Evolutionary conservation across 352 stramenopile species (phyloP), one percentile per base, ranked within the genome.

Genomic region (Thraustochytrium sp.): DNA sequence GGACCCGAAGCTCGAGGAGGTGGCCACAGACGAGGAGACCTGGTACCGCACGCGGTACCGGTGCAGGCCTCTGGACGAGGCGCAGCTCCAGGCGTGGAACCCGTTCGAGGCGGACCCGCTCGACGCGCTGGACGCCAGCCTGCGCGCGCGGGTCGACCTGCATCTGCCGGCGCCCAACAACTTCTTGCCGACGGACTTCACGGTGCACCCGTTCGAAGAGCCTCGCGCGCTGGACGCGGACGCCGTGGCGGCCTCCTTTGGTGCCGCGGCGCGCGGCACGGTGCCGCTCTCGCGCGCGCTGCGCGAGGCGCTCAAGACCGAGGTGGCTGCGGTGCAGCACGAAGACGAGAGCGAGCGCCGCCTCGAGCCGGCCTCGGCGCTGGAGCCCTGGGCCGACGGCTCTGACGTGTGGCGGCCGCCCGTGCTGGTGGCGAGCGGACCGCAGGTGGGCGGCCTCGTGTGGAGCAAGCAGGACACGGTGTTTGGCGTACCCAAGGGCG

Each of bases 21-120:
- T 64, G 5, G 85, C 82, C 4, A 46, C 72, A 2, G 31, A 86
- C 74, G 86, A 82, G 18, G 88, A 90, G 85, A 78, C 73, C 34
- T 91, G 87, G 87, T 92, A 91, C 82, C 85, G 86, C 1, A 91
- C 88, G 9, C 59, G 89, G 42, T 91, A 91, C 85, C 76, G 82
- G 9, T 31, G n/a, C 18, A 34, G 86, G 5, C 36, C 75, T 13
- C 37, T 88, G 18, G 29, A 59, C 9, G 80, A 85, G 21, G 73
- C 86, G 18, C 56, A 85, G 54, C 26, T 85, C 40, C 68, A 85
- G 61, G 76, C 76, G 62, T 86, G 61, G 54, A 84, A 49, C 11
- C 31, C 75, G 34, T 21, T 3, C 36, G n/a, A 8, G 13, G 37
- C 13, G 4, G 55, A 82, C n/a, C 48, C 48, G 23, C 51, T 80